Conservation (phyloP, 2,329 filamentous ascomycete species). For the Colletotrichum musae region DNA sequence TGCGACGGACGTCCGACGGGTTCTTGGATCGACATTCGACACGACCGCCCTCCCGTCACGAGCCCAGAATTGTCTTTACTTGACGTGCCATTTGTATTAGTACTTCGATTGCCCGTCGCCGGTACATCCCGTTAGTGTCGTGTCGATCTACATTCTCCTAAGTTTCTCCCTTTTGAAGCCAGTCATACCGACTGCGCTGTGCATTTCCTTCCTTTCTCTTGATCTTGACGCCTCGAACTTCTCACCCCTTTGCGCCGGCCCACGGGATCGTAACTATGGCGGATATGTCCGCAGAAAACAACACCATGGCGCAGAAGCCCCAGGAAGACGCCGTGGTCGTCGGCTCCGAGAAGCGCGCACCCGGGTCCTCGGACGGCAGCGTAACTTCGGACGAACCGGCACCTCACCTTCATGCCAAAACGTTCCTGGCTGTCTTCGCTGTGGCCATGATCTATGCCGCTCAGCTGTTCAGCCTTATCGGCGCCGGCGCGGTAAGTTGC, state of each 20-base stretch:
- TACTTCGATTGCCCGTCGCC: conserved; percentile 1
- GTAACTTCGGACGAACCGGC: background rate
- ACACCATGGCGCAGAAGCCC: conserved; percentile 12
- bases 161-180: too few relatives aligned
- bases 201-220: too few relatives aligned
- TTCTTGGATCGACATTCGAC: background rate
- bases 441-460: conserved; percentile 53
- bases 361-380: conserved; percentile 6
- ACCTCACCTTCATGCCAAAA: conserved; percentile 51
- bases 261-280: too few relatives aligned
- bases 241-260: too few relatives aligned
- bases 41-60: background rate
- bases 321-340: background rate
- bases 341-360: background rate
- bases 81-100: background rate
- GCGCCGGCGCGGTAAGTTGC: conserved; percentile 51
- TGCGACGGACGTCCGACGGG: conserved; percentile 11
- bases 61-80: background rate
- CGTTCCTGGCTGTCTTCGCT: conserved; percentile 52
- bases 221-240: too few relatives aligned
- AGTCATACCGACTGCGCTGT: too few relatives aligned
- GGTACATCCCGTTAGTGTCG: background rate
- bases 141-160: background rate
- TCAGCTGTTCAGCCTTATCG: conserved; percentile 52
- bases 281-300: too few relatives aligned